A percentile compares a stretch with the other conserved stretches of the same genome.
These are phyloP conservation scores for Wickerhamiella allomyrinae DNA, from an alignment of 805 yeast species.

Conservation along the genomic window DNA sequence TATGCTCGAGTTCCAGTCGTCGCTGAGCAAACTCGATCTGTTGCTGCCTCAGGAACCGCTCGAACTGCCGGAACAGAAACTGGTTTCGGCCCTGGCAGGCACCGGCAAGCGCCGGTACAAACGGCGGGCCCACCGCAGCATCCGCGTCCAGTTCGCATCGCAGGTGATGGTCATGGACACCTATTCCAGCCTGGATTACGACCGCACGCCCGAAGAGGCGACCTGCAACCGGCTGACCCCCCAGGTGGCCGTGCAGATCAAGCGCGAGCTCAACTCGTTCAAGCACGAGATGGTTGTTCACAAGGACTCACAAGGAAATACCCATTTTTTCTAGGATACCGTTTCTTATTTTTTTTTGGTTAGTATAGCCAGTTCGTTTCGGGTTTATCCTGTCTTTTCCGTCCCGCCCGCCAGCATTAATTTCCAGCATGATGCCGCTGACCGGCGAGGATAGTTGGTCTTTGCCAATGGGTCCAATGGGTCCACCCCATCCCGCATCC, in stretches of 20 bases:
- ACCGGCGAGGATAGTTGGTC: too few relatives aligned
- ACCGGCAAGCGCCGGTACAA: not conserved
- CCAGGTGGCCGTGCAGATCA: conserved; percentile 67
- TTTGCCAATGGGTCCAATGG: too few relatives aligned
- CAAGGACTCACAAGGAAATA: conserved; percentile 59
- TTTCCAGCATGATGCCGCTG: too few relatives aligned
- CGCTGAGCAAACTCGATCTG: not conserved
- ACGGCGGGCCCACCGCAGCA: conserved; percentile 27
- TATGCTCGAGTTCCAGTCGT: conserved; percentile 1
- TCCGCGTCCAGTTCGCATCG: conserved; percentile 45
- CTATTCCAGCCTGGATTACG: conserved; percentile 69
- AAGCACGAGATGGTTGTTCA: conserved; percentile 77
- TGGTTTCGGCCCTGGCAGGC: not conserved
- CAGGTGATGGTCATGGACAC: conserved; percentile 76
- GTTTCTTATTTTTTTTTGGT: too few relatives aligned
- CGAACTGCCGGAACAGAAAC: not conserved
- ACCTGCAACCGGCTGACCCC: conserved; percentile 90
- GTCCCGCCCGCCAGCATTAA: too few relatives aligned
- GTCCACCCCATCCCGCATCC: too few relatives aligned
- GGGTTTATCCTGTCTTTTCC: too few relatives aligned
- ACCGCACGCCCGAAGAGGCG: conserved; percentile 82
- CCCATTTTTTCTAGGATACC: conserved; percentile 69
- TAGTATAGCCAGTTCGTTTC: too few relatives aligned
- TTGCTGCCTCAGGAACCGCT: not conserved
- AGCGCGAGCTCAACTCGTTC: conserved; percentile 67